Base-by-base conservation (phyloP, 208 protist genomes). In the Trypanosoma theileri region DNA sequence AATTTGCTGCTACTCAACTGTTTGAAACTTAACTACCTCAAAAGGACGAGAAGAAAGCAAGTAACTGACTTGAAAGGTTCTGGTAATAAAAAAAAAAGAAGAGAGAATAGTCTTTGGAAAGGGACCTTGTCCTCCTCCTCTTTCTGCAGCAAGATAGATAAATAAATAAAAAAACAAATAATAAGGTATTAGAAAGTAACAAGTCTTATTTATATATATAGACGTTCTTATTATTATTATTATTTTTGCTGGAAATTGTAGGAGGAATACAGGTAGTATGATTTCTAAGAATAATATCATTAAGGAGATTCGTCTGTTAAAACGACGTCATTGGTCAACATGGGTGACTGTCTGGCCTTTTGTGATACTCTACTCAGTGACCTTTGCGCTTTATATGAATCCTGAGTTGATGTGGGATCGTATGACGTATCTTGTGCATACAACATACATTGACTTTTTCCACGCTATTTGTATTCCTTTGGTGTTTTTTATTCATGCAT, bases 381-480 rank as follows among this genome's bases (percentile, higher is more conserved):
- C 76, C 58, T 58, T 84, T 57, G 63, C 56, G 19, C 71, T 94
- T 1, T 93, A 93, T 72, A 66, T 85, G 51, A 73, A 96, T 54
- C 91, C 91, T 6, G 86, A 96, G 69, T 62, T 93, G 21, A 77
- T 94, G 19, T 96, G 91, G 89, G 88, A 92, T 50, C 84, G 85
- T 14, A 82, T 89, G 59, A 94, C 83, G 41, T 96, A 96, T 68
- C 73, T 94, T 41, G 87, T 94, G 46, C 71, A 96, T 67, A 83
- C 90, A 59, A 86, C 80, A 19, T 94, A 96, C 80, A 94, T 96
- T 70, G 88, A 96, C 73, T 96, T 96, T 67, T 86, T 93, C 61
- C 91, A 96, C 73, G 91, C 91, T 56, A 83, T 90, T 55, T 92
- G 78, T 68, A 80, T 85, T 44, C 91, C 91, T 7, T 22, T 96